phyloP scores from a whole-genome alignment of 306 rosid genomes.

The Ormosia semicastrata region DNA sequence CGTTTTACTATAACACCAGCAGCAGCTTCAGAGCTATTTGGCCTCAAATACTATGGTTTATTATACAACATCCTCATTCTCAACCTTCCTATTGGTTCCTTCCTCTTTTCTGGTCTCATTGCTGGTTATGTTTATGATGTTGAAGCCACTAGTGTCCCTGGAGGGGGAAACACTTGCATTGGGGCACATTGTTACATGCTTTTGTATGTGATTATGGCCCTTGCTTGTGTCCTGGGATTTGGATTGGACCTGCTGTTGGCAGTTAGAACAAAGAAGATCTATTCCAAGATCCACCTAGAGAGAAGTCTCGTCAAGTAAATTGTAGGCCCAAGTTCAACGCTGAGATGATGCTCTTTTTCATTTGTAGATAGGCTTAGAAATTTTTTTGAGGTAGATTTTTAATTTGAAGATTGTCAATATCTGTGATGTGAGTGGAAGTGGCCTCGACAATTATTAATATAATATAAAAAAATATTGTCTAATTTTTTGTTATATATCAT shows the following conservation, averaged over 20 bases:
- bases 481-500: no score
- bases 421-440: not conserved
- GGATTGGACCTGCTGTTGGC: slow-evolving; percentile 27
- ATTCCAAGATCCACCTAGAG: slow-evolving; percentile 30
- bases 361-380: not conserved
- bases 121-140: slow-evolving; percentile 39
- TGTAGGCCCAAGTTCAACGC: not conserved
- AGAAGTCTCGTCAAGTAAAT: not conserved
- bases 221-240: slow-evolving; percentile 33
- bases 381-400: not conserved
- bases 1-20: slow-evolving; percentile 31
- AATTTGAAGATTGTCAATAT: not conserved
- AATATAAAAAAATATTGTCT: no score
- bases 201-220: slow-evolving; percentile 36
- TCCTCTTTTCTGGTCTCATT: slow-evolving; percentile 41
- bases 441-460: not conserved
- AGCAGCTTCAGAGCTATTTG: slow-evolving; percentile 40
- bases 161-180: slow-evolving; percentile 36
- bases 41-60: slow-evolving; percentile 41
- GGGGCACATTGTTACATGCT: slow-evolving; percentile 41
- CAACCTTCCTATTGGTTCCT: slow-evolving; percentile 41
- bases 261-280: slow-evolving; percentile 35
- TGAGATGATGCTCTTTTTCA: not conserved
- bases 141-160: slow-evolving; percentile 31
- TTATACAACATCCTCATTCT: slow-evolving; percentile 39